Conservation (phyloP, 352 stramenopile genomes). For the Plasmopara muralis region DNA sequence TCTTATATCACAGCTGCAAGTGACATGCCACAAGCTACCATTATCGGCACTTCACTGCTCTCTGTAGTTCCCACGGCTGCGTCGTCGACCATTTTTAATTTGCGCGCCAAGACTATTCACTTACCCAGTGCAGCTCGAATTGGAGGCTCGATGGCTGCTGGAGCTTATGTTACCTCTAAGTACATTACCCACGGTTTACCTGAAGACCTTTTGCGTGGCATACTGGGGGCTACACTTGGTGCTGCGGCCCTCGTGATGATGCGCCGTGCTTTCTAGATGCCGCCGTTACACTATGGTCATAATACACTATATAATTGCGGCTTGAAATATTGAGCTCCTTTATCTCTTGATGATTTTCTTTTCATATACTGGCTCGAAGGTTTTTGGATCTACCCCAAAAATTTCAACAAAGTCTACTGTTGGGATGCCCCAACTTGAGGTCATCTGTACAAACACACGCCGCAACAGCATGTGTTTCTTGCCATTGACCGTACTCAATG, state of each 20-base stretch:
- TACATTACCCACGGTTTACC: slow-evolving; percentile 75
- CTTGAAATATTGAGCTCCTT: slow-evolving; percentile 5
- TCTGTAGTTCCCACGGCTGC: slow-evolving; percentile 74
- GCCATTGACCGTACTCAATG: slow-evolving; percentile 62
- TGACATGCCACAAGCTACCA: slow-evolving; percentile 77
- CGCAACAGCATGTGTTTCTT: slow-evolving; percentile 58
- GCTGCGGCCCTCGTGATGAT: slow-evolving; percentile 77
- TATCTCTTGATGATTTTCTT: slow-evolving; percentile 77
- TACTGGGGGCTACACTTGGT: slow-evolving; percentile 65
- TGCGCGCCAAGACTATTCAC: slow-evolving; percentile 73
- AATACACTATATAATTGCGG: neutral
- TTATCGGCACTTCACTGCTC: slow-evolving; percentile 80
- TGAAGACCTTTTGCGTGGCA: slow-evolving; percentile 61
- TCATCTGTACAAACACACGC: slow-evolving; percentile 81
- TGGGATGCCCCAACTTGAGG: slow-evolving; percentile 72
- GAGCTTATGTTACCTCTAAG: slow-evolving; percentile 77
- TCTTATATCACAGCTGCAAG: slow-evolving; percentile 79
- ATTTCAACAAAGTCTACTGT: slow-evolving; percentile 81
- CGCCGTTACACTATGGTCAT: too few species aligned
- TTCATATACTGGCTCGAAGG: slow-evolving; percentile 62
- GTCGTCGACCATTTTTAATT: slow-evolving; percentile 77
- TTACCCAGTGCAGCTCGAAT: slow-evolving; percentile 60
- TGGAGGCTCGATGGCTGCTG: slow-evolving; percentile 50
- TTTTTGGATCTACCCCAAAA: slow-evolving; percentile 62
- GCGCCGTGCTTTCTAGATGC: slow-evolving; percentile 50